Base-by-base conservation (phyloP, 2,329 filamentous ascomycete species). In the Onygenales sp. region DNA sequence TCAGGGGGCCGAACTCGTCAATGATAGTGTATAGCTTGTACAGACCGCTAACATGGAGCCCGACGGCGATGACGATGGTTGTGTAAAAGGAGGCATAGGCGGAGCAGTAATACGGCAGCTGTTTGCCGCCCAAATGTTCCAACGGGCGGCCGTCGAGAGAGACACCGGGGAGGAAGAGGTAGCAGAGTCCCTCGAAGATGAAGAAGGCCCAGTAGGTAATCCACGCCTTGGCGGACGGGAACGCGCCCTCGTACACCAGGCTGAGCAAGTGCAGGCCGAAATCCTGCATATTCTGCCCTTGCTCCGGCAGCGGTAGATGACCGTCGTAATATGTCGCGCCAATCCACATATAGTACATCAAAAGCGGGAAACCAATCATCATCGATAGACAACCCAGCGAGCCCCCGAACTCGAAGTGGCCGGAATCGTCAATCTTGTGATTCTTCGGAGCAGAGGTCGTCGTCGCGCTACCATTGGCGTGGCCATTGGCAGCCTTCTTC, bases 261-360 rank as follows among this genome's bases (percentile, higher is more conserved):
- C 84, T 65, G 59, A 74, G 79, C 67, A 97, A 71, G 59, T 95
- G 84, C 54, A 76, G 71, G 52, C 80, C 77, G 67, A 96, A 97
- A 14, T 92, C 84, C 10, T 65, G 60, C 67, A 82, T 81, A 61
- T 77, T 84, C 75, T 95, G 79, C 42, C 80, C 86, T 43, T 80
- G 67, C 2, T 74, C 73, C 1, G 83, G 87, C 43, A 75, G 73
- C 13, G 93, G 93, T 50, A 94, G 77, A 58, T 87, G 84, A 61
- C 92, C 92, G 66, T 89, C 77, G 73, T 96, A 98, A 74, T 92
- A 95, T 49, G 85, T 91, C 36, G 92, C 87, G 49, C 93, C 93
- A 70, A 95, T 85, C 91, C 91, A 97, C 91, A 98, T 95, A 75
- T 96, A 97, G 80, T 88, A 96, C 92, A 97, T 97, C 62, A 98